Evolutionary conservation across 192 early-diverging fungal species (phyloP).

Genomic region (Gigaspora rosea): DNA sequence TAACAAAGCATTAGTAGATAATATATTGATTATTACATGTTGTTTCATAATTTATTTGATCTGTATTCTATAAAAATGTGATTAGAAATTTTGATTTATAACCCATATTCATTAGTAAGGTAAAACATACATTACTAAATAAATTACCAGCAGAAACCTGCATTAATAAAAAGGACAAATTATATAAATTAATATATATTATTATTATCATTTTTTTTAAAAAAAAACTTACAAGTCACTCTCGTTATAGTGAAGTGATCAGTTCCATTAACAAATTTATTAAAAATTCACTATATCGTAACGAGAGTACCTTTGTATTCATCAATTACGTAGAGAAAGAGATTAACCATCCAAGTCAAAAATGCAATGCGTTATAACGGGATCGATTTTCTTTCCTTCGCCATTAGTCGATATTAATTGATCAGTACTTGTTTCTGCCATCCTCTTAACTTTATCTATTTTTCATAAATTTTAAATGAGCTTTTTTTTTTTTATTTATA

Average conservation of each 20-base stretch:
- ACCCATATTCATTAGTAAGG: background rate
- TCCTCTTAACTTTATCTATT: too few species aligned
- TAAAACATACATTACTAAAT: background rate
- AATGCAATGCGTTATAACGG: conserved; percentile 11
- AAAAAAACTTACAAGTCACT: background rate
- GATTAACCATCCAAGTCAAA: conserved; percentile 25
- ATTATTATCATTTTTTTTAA: background rate
- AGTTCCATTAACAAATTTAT: too few species aligned
- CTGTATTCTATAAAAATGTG: background rate
- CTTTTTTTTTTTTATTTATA: too few species aligned
- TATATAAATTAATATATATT: background rate
- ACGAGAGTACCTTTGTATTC: too few species aligned
- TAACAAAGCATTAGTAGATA: background rate
- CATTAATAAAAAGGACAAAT: background rate
- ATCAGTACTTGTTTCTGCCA: too few species aligned
- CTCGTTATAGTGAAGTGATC: background rate
- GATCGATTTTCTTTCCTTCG: too few species aligned
- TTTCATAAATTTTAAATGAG: too few species aligned
- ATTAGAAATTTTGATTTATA: background rate
- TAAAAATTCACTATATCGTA: too few species aligned
- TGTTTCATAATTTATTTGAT: background rate
- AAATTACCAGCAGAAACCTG: background rate
- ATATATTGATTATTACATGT: background rate
- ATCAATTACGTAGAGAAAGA: background rate
- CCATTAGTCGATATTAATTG: too few species aligned